Evolutionary conservation across 257 asterid species (phyloP).

Genomic region (Penstemon eatonii): DNA sequence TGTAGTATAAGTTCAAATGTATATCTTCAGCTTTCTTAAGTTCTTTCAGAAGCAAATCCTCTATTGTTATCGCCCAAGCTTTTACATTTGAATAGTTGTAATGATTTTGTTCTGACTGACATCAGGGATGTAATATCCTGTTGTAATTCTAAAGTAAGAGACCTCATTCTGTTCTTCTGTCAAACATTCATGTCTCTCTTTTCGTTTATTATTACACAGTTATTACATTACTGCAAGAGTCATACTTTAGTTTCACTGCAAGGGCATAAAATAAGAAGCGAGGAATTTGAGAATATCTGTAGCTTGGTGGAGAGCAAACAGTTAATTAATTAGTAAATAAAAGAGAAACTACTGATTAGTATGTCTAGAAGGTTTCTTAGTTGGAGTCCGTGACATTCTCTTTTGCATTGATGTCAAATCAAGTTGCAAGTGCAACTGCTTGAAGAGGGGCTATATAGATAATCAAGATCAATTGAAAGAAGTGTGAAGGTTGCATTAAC

Average conservation of each 20-base stretch:
- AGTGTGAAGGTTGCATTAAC: not conserved
- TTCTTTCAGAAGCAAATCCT: not conserved
- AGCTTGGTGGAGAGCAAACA: not conserved
- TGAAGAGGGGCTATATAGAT: not conserved
- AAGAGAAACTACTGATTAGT: constrained; percentile 1
- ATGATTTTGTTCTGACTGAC: not conserved
- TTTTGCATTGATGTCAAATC: not conserved
- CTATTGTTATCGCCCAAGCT: not conserved
- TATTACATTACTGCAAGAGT: not conserved
- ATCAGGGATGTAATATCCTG: constrained; percentile 1
- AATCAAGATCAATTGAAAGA: not conserved
- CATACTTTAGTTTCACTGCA: no score
- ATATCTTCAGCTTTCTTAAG: not conserved
- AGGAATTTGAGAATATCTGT: constrained; percentile 2
- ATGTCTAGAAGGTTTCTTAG: not conserved
- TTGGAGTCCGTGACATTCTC: not conserved
- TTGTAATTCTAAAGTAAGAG: not conserved
- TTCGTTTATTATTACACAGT: not conserved
- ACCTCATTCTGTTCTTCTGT: not conserved
- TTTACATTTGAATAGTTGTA: not conserved
- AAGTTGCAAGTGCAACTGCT: constrained; percentile 2
- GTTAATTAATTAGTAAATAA: not conserved
- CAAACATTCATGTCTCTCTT: not conserved
- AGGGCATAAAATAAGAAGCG: no score
- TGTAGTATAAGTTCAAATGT: not conserved